Conservation (phyloP, 177 flowering plant genomes). For the Vitis hybrid region DNA sequence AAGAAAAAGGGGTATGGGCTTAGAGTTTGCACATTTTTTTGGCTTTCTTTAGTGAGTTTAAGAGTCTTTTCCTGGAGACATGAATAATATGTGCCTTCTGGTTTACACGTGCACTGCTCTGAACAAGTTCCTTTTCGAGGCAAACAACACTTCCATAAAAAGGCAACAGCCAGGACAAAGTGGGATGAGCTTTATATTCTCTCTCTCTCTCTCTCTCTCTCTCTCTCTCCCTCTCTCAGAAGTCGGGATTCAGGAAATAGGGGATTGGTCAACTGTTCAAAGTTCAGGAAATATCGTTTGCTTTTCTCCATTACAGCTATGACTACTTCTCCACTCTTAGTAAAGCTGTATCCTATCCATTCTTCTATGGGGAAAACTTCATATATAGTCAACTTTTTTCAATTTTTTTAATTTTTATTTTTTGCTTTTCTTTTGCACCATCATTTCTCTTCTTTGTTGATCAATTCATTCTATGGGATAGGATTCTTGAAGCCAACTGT, state of each 20-base stretch:
- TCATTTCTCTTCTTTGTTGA: no score
- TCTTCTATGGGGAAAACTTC: not conserved
- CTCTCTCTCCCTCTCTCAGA: slow-evolving; percentile 12
- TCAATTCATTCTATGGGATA: no score
- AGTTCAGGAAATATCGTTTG: not conserved
- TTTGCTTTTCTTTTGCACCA: no score
- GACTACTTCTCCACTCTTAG: not conserved
- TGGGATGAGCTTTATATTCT: not conserved
- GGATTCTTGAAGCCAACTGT: no score
- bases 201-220: slow-evolving; percentile 4
- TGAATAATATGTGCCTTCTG: slow-evolving; percentile 31
- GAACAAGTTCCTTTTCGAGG: slow-evolving; percentile 67
- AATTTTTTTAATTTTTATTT: no score
- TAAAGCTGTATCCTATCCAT: not conserved
- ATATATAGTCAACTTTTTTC: no score
- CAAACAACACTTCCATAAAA: slow-evolving; percentile 25
- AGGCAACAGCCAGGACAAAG: slow-evolving; percentile 8
- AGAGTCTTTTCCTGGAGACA: slow-evolving; percentile 21
- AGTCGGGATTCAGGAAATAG: not conserved
- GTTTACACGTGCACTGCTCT: slow-evolving; percentile 65
- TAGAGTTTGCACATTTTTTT: not conserved
- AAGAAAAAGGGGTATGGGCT: slow-evolving; percentile 27
- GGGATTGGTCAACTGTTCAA: slow-evolving; percentile 21
- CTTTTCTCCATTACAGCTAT: not conserved
- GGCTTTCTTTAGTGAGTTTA: not conserved